Conservation (phyloP, 2,329 filamentous ascomycete genomes). For the Kalaharituber pfeilii region DNA sequence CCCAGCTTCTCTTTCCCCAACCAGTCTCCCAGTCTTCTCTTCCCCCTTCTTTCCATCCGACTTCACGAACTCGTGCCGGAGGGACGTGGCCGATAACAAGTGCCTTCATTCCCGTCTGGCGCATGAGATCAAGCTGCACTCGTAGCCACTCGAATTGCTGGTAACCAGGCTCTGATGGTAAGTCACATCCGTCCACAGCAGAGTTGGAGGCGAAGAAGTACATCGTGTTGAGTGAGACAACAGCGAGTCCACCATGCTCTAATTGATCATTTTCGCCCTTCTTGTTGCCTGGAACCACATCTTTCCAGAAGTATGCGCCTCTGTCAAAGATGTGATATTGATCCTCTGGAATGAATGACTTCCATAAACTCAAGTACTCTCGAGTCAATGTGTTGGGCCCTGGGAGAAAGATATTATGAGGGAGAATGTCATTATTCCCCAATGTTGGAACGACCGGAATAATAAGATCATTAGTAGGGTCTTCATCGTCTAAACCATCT, state of each 20-base stretch:
- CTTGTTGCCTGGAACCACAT: slow-evolving; percentile 61
- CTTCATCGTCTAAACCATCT: slow-evolving; percentile 32
- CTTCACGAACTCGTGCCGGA: slow-evolving; percentile 43
- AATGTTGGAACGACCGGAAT: slow-evolving; percentile 58
- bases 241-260: slow-evolving; percentile 39
- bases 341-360: slow-evolving; percentile 71
- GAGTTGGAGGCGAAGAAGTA: slow-evolving; percentile 92
- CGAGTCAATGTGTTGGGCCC: slow-evolving; percentile 80
- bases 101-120: slow-evolving; percentile 74
- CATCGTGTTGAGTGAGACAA: slow-evolving; percentile 89
- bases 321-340: slow-evolving; percentile 81
- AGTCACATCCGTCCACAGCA: slow-evolving; percentile 75
- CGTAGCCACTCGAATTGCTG: slow-evolving; percentile 94
- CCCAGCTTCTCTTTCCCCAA: neutral
- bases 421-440: slow-evolving; percentile 94
- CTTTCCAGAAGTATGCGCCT: slow-evolving; percentile 87
- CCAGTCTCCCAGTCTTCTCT: neutral
- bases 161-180: slow-evolving; percentile 67
- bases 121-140: slow-evolving; percentile 68
- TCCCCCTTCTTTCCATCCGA: neutral
- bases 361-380: slow-evolving; percentile 63
- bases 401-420: slow-evolving; percentile 77
- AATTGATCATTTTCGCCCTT: neutral
- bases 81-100: slow-evolving; percentile 91
- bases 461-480: slow-evolving; percentile 34